Base-by-base conservation (phyloP, 2,329 filamentous ascomycete species). In the Penicillium fuscoglaucum region DNA sequence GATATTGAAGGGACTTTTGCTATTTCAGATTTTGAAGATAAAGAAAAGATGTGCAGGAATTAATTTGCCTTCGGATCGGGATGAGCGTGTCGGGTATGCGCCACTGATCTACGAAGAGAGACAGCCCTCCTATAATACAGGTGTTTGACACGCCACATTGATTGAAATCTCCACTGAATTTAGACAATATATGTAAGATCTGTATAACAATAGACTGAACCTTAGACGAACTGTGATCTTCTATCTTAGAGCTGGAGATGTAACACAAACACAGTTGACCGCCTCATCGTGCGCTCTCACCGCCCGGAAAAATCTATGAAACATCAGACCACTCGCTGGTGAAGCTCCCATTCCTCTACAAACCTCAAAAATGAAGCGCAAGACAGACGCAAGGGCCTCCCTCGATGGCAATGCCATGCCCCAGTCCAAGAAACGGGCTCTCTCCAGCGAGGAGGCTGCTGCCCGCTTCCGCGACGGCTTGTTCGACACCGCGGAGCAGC, bases 381-480 rank as follows among this genome's bases (percentile, higher is more conserved):
- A 79, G 66, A 74, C 74, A 24, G 69, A 73, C 13, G 59, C 64
- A 35, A 66, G 69, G 49, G 66, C 70, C n/a, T 69, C 67, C 6
- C 44, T 66, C 17, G 65, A 66, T 35, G 67, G 60, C 61, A 73
- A 72, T 68, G 69, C 65, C 56, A 69, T 69, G 52, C 72, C 70
- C 2, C 67, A 72, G n/a, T 60, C 69, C 40, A 78, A 78, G 51
- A 77, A 76, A 61, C 67, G 75, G 39, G 73, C 71, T 2, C 68
- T 78, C 52, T 75, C 74, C 6, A 72, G 66, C 48, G 73, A 77
- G 52, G 71, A 73, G 53, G 70, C 70, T n/a, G 69, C 69, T 21
- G 66, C 74, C 40, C 73, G 76, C 58, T 80, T 81, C 64, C 74
- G 75, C 45, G 70, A 77, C 5, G 77, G 76, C 15, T 69, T 81